Evolutionary conservation across 805 yeast genomes (phyloP).

Genomic region (Barnettozyma siamensis): DNA sequence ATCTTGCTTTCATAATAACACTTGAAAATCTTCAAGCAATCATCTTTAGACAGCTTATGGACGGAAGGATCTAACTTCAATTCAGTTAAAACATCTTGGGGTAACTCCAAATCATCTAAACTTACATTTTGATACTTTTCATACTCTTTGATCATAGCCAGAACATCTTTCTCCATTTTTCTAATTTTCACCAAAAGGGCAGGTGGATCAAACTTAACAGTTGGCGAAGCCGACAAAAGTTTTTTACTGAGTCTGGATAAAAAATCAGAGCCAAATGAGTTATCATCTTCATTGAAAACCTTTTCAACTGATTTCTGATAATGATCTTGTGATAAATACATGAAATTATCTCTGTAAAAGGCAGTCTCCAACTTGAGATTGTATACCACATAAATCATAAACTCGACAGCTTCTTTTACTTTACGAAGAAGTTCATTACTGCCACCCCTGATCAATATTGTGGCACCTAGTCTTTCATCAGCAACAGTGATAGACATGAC

Average conservation of each 20-base stretch:
- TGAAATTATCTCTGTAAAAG: slow-evolving; percentile 63
- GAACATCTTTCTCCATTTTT: slow-evolving; percentile 39
- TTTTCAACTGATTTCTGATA: slow-evolving; percentile 23
- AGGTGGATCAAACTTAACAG: slow-evolving; percentile 71
- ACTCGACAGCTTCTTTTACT: slow-evolving; percentile 73
- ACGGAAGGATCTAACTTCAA: slow-evolving; percentile 20
- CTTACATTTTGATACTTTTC: slow-evolving; percentile 15
- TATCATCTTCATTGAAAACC: slow-evolving; percentile 14
- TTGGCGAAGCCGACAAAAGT: slow-evolving; percentile 77
- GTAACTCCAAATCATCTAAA: slow-evolving; percentile 6
- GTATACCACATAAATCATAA: slow-evolving; percentile 72
- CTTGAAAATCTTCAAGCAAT: slow-evolving; percentile 26
- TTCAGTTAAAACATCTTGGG: slow-evolving; percentile 20
- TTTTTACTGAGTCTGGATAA: slow-evolving; percentile 39
- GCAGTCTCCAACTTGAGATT: slow-evolving; percentile 77
- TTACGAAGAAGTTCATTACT: slow-evolving; percentile 53
- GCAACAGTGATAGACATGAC: slow-evolving; percentile 80
- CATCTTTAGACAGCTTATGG: slow-evolving; percentile 20
- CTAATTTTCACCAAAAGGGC: slow-evolving; percentile 50
- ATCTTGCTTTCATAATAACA: slow-evolving; percentile 29
- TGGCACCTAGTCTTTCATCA: slow-evolving; percentile 67
- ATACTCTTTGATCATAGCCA: slow-evolving; percentile 21
- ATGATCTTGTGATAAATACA: slow-evolving; percentile 39
- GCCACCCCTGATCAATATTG: slow-evolving; percentile 82
- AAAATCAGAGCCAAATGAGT: slow-evolving; percentile 33